Evolutionary conservation across 1,284 basidiomycete genomes (phyloP).

Genomic region (Trichosporon faecale): DNA sequence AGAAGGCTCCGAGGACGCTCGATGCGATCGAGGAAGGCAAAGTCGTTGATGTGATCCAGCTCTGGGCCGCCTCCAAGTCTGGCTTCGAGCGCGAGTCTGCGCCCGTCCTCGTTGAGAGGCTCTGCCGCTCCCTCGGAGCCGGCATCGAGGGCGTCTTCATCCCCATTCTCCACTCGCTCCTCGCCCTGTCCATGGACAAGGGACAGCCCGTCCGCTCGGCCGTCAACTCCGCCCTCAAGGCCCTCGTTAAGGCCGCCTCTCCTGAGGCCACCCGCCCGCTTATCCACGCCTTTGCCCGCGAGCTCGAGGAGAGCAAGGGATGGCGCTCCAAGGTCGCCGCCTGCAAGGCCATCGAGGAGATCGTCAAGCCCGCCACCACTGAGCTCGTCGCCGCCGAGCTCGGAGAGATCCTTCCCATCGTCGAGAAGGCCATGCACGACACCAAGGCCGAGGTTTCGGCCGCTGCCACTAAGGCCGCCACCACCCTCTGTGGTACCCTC

Average conservation of each 20-base stretch:
- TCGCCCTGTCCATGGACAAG: conserved; percentile 90
- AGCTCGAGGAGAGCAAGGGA: conserved; percentile 74
- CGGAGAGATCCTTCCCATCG: conserved; percentile 75
- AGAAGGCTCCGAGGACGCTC: conserved; percentile 43
- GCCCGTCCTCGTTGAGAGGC: conserved; percentile 76
- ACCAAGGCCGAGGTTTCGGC: conserved; percentile 91
- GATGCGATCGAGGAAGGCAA: conserved; percentile 43
- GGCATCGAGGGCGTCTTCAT: conserved; percentile 79
- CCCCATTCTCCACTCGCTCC: conserved; percentile 70
- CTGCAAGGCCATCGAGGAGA: conserved; percentile 75
- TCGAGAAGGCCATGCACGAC: conserved; percentile 93
- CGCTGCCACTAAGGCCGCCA: conserved; percentile 89
- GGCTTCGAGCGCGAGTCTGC: conserved; percentile 90
- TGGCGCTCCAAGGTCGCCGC: conserved; percentile 96
- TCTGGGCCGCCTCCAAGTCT: conserved; percentile 78
- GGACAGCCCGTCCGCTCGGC: conserved; percentile 85
- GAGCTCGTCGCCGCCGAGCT: conserved; percentile 84
- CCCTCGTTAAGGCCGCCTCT: conserved; percentile 78
- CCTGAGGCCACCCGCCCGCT: conserved; percentile 75
- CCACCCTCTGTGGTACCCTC: conserved; percentile 82
- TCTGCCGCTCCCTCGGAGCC: conserved; percentile 68
- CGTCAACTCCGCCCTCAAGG: conserved; percentile 76
- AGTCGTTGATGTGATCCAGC: conserved; percentile 64
- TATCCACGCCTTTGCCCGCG: conserved; percentile 67
- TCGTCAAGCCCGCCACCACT: conserved; percentile 65